Evolutionary conservation across 305 asterid species (phyloP).

Genomic region (Fraxinus sp.): DNA sequence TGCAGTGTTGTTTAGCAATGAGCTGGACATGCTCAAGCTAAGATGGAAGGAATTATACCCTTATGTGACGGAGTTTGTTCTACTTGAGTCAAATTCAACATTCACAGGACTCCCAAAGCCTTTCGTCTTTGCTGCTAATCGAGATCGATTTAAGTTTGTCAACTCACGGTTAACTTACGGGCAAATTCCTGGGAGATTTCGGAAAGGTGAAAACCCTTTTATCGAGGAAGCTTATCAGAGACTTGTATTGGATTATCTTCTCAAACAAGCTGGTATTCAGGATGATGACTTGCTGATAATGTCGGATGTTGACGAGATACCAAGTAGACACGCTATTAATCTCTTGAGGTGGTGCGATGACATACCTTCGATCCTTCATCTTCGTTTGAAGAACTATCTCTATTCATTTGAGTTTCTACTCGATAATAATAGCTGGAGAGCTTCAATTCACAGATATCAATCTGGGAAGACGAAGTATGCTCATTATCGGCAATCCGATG

Average conservation of each 20-base stretch:
- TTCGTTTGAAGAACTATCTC: conserved; percentile 74
- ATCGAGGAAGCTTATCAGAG: conserved; percentile 94
- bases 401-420: conserved; percentile 86
- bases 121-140: conserved; percentile 45
- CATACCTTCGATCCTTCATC: conserved; percentile 71
- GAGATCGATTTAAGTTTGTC: conserved; percentile 65
- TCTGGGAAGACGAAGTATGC: conserved; percentile 88
- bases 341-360: conserved; percentile 93
- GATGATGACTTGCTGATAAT: conserved; percentile 89
- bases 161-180: conserved; percentile 84
- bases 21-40: conserved; percentile 71
- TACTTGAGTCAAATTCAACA: conserved; percentile 90
- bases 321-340: conserved; percentile 84
- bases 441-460: conserved; percentile 77
- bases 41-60: conserved; percentile 91
- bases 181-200: conserved; percentile 76
- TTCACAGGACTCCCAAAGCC: conserved; percentile 92
- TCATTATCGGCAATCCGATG: conserved; percentile 81
- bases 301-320: conserved; percentile 98
- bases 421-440: conserved; percentile 90
- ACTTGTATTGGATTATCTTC: conserved; percentile 78
- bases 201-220: conserved; percentile 84
- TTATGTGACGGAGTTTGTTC: conserved; percentile 79
- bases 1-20: conserved; percentile 91
- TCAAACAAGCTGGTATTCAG: conserved; percentile 88